Conservation (phyloP, 257 asterid species). For the Solanum chmielewskii region DNA sequence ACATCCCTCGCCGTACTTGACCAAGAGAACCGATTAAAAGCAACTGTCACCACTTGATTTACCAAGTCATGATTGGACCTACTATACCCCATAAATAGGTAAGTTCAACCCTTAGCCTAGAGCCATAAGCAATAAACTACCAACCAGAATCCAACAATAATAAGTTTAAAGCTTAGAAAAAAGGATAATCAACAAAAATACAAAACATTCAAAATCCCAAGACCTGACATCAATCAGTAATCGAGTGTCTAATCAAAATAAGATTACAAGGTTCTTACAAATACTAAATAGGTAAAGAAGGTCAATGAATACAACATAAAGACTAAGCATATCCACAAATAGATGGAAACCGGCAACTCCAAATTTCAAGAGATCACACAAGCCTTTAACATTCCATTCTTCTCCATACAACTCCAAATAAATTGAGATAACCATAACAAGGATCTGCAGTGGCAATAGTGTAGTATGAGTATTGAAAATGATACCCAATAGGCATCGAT, state of each 20-base stretch:
- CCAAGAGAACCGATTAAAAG: neutral
- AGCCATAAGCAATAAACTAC: neutral
- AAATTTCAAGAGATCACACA: neutral
- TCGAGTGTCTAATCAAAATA: neutral
- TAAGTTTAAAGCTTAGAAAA: neutral
- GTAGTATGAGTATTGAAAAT: neutral
- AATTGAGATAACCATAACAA: neutral
- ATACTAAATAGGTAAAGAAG: neutral
- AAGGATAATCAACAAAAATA: neutral
- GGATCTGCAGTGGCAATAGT: neutral
- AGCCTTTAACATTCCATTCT: neutral
- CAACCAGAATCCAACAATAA: neutral
- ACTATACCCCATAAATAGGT: neutral
- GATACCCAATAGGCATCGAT: neutral
- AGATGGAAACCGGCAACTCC: too few relatives aligned
- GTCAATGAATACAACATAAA: neutral
- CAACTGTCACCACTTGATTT: neutral
- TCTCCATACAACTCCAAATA: neutral
- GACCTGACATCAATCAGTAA: too few relatives aligned
- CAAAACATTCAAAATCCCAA: neutral
- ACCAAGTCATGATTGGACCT: neutral
- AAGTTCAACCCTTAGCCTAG: neutral
- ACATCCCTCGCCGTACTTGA: neutral
- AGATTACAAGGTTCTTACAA: neutral
- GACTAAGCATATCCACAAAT: neutral